These are phyloP conservation scores for Detonula confervacea DNA, from an alignment of 352 stramenopile genomes.

Conservation along the genomic window DNA sequence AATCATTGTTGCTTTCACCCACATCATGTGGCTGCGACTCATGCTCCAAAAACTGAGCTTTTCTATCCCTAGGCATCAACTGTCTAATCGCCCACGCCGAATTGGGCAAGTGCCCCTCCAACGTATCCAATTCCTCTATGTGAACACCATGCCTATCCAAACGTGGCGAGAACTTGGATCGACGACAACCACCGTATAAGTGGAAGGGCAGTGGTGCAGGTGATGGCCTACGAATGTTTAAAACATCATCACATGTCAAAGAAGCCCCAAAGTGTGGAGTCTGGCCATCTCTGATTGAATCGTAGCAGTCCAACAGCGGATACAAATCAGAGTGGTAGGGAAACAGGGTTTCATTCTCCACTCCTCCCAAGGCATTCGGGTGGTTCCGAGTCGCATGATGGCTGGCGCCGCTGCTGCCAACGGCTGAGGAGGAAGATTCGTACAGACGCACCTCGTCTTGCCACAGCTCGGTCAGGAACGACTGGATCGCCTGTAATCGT, in stretches of 20 bases:
- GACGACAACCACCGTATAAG: constrained; percentile 33
- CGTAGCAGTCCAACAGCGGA: constrained; percentile 63
- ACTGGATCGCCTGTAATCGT: constrained; percentile 32
- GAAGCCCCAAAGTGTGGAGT: too few species aligned
- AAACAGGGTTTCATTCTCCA: constrained; percentile 56
- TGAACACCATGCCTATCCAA: constrained; percentile 39
- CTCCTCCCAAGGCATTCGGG: constrained; percentile 36
- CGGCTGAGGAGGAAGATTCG: constrained; percentile 19
- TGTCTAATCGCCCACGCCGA: constrained; percentile 50
- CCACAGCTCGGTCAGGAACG: constrained; percentile 36
- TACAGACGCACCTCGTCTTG: constrained; percentile 39
- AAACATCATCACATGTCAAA: too few species aligned
- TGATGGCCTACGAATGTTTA: constrained; percentile 21
- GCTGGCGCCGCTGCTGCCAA: background rate
- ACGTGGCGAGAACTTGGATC: constrained; percentile 30
- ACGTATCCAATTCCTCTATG: constrained; percentile 39
- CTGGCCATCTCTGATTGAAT: constrained; percentile 42
- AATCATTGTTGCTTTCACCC: background rate
- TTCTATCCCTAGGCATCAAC: constrained; percentile 44
- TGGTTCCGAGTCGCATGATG: constrained; percentile 41
- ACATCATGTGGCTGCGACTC: background rate
- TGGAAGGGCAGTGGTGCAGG: constrained; percentile 30
- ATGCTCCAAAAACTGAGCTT: constrained; percentile 30
- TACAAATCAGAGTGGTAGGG: constrained; percentile 65
- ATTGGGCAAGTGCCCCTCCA: constrained; percentile 54